These are phyloP conservation scores for Thelephora aurantiotincta DNA, from an alignment of 768 basidiomycete genomes.

Conservation along the genomic window DNA sequence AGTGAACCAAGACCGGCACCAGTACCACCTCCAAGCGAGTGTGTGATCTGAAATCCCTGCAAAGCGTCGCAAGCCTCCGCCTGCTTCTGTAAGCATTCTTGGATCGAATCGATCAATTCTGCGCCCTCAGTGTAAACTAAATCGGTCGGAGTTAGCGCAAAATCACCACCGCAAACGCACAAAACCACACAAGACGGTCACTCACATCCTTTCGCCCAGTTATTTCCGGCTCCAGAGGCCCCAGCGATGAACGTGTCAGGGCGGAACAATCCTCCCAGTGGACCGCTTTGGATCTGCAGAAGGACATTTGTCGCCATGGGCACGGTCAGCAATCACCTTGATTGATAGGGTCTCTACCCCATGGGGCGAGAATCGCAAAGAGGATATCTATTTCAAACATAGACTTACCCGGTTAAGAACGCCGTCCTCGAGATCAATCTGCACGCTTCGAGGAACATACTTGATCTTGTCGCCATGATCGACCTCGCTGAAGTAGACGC, in stretches of 20 bases:
- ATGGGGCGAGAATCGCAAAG: neutral
- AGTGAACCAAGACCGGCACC: slow-evolving; percentile 79
- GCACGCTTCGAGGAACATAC: slow-evolving; percentile 83
- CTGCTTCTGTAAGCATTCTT: slow-evolving; percentile 72
- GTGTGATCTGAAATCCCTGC: slow-evolving; percentile 84
- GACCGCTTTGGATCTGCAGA: slow-evolving; percentile 47
- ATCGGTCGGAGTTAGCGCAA: slow-evolving; percentile 9
- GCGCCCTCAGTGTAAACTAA: slow-evolving; percentile 89
- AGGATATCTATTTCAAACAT: neutral
- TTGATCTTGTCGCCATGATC: slow-evolving; percentile 35
- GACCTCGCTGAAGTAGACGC: slow-evolving; percentile 74
- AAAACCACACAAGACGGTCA: slow-evolving; percentile 11
- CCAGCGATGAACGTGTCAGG: slow-evolving; percentile 76
- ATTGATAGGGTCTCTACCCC: too few species aligned
- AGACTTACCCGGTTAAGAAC: slow-evolving; percentile 62
- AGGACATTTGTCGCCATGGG: neutral
- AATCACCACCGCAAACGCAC: neutral
- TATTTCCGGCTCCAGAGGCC: slow-evolving; percentile 66
- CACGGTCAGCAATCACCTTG: neutral
- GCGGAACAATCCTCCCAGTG: slow-evolving; percentile 62
- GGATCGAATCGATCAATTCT: slow-evolving; percentile 76
- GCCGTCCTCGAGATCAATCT: slow-evolving; percentile 81
- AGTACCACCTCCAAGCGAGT: slow-evolving; percentile 86
- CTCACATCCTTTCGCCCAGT: slow-evolving; percentile 92
- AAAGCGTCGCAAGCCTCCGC: slow-evolving; percentile 72